Evolutionary conservation across 768 basidiomycete species (phyloP).

Genomic region (Mycena sanguinolenta): DNA sequence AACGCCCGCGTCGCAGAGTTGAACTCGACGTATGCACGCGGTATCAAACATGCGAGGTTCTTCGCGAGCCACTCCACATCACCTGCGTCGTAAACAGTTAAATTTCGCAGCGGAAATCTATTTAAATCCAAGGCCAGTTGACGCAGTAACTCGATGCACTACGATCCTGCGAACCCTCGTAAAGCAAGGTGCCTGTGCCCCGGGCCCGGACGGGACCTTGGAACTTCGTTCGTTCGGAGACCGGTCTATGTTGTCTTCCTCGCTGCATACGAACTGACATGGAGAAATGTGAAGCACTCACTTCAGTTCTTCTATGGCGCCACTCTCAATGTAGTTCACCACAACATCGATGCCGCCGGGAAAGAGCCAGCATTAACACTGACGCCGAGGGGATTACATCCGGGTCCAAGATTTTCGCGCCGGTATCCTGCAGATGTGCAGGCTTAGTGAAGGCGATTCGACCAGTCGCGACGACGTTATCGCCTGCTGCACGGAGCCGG

Average conservation of each 20-base stretch:
- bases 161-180: not conserved
- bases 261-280: no score
- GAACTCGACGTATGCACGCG: not conserved
- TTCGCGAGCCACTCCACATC: not conserved
- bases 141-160: not conserved
- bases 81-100: no score
- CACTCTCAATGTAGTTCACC: not conserved
- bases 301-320: not conserved
- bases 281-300: not conserved
- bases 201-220: not conserved
- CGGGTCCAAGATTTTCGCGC: not conserved
- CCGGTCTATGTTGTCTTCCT: not conserved
- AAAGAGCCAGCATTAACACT: not conserved
- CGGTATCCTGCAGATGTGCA: not conserved
- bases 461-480: not conserved
- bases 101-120: no score
- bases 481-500: not conserved
- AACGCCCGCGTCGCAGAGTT: constrained; percentile 1
- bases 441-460: not conserved
- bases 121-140: not conserved
- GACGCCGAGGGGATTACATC: not conserved
- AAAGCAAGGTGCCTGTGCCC: not conserved
- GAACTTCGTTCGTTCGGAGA: not conserved
- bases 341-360: not conserved
- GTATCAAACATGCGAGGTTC: not conserved